Percentiles rank a stretch among this genome's conserved stretches.
These are phyloP conservation scores for Globisporangium barbulae DNA, from an alignment of 352 stramenopile species.

Conservation along the genomic window DNA sequence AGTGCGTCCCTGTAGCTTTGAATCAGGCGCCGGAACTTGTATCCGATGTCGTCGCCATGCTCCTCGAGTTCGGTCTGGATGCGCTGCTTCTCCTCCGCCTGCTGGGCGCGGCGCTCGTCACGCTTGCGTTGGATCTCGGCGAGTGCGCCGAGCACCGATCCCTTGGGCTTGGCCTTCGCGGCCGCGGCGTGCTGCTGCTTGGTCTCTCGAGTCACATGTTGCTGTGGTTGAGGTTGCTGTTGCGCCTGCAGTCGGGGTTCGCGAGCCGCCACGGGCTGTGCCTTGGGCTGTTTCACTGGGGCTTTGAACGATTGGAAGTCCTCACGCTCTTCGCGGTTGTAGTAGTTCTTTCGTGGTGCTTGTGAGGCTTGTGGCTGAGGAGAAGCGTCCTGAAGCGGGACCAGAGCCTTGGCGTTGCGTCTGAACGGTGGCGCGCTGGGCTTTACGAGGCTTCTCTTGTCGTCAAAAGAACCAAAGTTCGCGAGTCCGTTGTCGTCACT, in stretches of 20 bases:
- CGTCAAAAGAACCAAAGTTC: neutral
- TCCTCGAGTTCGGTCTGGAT: constrained; percentile 58
- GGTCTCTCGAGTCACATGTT: constrained; percentile 13
- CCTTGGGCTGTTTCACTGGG: constrained; percentile 9
- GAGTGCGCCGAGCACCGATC: constrained; percentile 48
- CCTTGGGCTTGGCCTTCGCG: constrained; percentile 31
- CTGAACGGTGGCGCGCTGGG: neutral
- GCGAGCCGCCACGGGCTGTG: neutral
- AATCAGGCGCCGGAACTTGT: constrained; percentile 75
- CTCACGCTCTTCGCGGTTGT: constrained; percentile 8
- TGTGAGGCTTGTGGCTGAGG: neutral
- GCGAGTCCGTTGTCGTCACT: neutral
- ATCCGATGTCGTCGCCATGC: constrained; percentile 67
- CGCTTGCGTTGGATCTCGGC: constrained; percentile 74
- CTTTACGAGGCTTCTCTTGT: constrained; percentile 2
- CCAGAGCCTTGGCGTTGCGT: constrained; percentile 2
- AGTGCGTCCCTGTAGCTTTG: constrained; percentile 48
- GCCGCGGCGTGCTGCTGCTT: constrained; percentile 25
- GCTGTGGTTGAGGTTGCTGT: constrained; percentile 1
- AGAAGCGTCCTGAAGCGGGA: neutral
- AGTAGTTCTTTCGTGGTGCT: constrained; percentile 10
- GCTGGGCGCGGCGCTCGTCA: constrained; percentile 46
- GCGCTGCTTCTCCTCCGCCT: constrained; percentile 66
- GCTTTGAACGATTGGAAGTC: constrained; percentile 18
- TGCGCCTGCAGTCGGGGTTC: neutral